Percentiles rank a stretch among this genome's conserved stretches.
Evolutionary conservation across 495 filamentous ascomycete species (phyloP).

Genomic region (Penicillium bovifimosum): DNA sequence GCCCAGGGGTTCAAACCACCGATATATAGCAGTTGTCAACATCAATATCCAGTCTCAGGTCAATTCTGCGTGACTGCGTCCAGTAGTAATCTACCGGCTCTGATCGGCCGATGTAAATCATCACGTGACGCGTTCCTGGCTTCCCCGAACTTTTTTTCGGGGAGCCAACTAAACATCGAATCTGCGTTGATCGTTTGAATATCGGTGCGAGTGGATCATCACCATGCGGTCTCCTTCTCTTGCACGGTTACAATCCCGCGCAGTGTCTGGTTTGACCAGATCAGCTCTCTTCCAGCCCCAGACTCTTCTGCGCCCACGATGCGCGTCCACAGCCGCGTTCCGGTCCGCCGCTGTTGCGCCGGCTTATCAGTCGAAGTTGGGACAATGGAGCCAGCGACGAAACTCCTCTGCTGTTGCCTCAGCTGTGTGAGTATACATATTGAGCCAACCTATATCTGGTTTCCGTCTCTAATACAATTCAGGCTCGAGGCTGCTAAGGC

Average conservation of each 20-base stretch:
- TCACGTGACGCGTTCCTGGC: constrained; percentile 45
- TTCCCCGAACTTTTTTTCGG: constrained; percentile 46
- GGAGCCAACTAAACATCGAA: constrained; percentile 24
- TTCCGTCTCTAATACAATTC: constrained; percentile 5
- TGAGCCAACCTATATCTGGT: neutral
- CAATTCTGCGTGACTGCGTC: neutral
- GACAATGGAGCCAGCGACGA: constrained; percentile 35
- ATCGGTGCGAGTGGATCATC: constrained; percentile 26
- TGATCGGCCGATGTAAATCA: constrained; percentile 14
- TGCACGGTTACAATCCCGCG: constrained; percentile 40
- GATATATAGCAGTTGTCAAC: neutral
- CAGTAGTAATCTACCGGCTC: constrained; percentile 15
- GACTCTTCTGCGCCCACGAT: constrained; percentile 31
- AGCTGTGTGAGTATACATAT: constrained; percentile 33
- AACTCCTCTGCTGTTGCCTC: constrained; percentile 38
- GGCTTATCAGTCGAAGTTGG: constrained; percentile 37
- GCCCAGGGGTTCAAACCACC: neutral
- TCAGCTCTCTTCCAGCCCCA: constrained; percentile 38
- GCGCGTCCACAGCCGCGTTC: constrained; percentile 39
- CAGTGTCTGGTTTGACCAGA: constrained; percentile 41
- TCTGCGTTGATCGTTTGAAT: constrained; percentile 27
- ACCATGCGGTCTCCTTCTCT: constrained; percentile 44
- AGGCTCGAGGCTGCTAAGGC: constrained; percentile 58
- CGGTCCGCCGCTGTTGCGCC: constrained; percentile 36
- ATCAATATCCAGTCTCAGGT: neutral